Evolutionary conservation across 495 filamentous ascomycete species (phyloP), one percentile per base, ranked within the genome.

Genomic region (Lasiosphaeria ovina): DNA sequence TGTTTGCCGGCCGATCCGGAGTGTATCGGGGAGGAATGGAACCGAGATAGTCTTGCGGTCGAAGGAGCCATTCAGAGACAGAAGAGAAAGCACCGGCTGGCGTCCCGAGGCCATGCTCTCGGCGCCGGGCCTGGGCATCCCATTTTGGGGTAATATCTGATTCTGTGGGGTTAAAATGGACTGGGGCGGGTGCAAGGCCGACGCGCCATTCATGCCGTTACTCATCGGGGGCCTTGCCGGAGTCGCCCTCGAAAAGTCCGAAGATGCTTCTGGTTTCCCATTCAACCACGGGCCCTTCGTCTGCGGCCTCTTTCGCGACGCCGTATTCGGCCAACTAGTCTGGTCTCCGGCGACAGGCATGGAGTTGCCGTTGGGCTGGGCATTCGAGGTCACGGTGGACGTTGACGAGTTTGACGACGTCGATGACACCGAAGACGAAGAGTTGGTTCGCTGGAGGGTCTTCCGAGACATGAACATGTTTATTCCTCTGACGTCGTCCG

Each of bases 31-130:
- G 64, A 79, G 89, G 71, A 85, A 96, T 11, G 94, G 94, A 17
- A 98, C 87, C 16, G 83, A 87, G 68, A 98, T 98, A 16, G 93
- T 92, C 73, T 98, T 98, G 64, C 91, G 87, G 66, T 98, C 94
- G 69, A 98, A 98, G 4, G 93, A 98, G 44, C 89, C 89, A 60
- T 97, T 98, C 62, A 97, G 79, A 4, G 94, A 94, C 8, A 90
- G 75, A 8, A 98, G 79, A 54, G 88, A 87, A 35, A 98, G 81
- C 16, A 96, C 86, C 3, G 89, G 91, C 40, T 87, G 85, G 16
- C 81, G 79, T 3, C 88, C 87, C 5, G 79, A 66, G 57, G 81
- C 81, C 36, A 77, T 66, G 59, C 77, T 74, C n/a, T 83, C 79
- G 51, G 74, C 72, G 54, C 79, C 76, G 17, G 85, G 79, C 59